A percentile compares a stretch with the other conserved stretches of the same genome.
Evolutionary conservation across 208 protist genomes (phyloP).

Genomic region (Polymyxa betae): DNA sequence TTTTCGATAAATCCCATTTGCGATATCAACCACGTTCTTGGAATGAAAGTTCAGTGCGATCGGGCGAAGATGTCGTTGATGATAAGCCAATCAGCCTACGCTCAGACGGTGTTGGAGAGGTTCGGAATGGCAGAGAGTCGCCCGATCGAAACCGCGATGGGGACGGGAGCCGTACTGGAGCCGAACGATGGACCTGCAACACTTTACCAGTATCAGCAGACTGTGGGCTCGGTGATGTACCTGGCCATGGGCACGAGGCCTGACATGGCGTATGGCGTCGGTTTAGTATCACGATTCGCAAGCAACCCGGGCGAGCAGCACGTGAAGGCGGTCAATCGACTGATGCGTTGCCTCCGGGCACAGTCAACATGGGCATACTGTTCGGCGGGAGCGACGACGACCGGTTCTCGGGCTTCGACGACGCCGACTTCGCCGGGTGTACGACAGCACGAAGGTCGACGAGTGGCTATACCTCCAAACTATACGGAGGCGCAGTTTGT

Average conservation of each 20-base stretch:
- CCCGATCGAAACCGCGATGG: not conserved
- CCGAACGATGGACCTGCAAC: not conserved
- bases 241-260: not conserved
- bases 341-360: not conserved
- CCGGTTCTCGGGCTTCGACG: not conserved
- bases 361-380: not conserved
- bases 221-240: not conserved
- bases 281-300: not conserved
- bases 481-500: not conserved
- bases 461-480: not conserved
- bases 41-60: not conserved
- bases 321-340: slow-evolving; percentile 7
- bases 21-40: not conserved
- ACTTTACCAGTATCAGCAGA: not conserved
- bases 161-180: not conserved
- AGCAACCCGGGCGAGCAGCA: not conserved
- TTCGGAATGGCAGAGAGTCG: not conserved
- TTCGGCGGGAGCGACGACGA: not conserved
- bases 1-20: not conserved
- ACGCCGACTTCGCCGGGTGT: not conserved
- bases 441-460: not conserved
- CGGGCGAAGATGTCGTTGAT: not conserved
- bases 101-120: not conserved
- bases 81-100: not conserved
- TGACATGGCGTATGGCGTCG: not conserved